Conservation (phyloP, 1,139 yeast genomes). For the Chernovozyma sophiae-reginae region DNA sequence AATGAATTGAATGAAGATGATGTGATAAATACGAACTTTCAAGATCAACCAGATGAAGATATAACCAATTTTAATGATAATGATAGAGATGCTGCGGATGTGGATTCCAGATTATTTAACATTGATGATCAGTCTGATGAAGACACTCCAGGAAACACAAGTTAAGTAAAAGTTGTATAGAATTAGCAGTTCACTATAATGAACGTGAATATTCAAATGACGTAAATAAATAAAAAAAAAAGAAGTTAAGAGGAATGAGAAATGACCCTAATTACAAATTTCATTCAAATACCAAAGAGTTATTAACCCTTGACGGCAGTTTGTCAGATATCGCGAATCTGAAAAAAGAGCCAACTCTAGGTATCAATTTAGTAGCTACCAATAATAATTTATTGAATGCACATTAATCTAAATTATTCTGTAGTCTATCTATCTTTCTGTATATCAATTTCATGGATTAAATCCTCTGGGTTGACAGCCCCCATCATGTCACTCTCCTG, state of each 20-base stretch:
- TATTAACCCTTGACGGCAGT: too few species aligned
- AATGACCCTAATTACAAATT: too few species aligned
- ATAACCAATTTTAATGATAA: constrained; percentile 8
- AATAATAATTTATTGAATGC: neutral
- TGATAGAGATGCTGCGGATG: constrained; percentile 10
- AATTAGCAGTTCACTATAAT: neutral
- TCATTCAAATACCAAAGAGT: too few species aligned
- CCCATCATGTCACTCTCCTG: constrained; percentile 66
- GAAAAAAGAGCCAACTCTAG: neutral
- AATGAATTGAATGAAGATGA: constrained; percentile 40
- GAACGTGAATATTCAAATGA: neutral
- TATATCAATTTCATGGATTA: constrained; percentile 57
- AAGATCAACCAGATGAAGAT: constrained; percentile 11
- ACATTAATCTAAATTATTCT: constrained; percentile 8
- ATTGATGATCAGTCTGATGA: constrained; percentile 37
- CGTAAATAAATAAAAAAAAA: neutral
- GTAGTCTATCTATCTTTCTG: constrained; percentile 18
- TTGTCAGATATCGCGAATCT: too few species aligned
- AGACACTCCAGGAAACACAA: too few species aligned
- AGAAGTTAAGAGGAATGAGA: neutral
- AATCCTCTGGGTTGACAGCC: constrained; percentile 60
- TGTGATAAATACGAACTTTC: constrained; percentile 10
- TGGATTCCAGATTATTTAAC: constrained; percentile 35
- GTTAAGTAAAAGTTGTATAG: too few species aligned
- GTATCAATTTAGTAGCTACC: neutral